Evolutionary conservation across 225 moss, liverwort and hornwort genomes (phyloP).

Genomic region (Takakia lepidozioides): DNA sequence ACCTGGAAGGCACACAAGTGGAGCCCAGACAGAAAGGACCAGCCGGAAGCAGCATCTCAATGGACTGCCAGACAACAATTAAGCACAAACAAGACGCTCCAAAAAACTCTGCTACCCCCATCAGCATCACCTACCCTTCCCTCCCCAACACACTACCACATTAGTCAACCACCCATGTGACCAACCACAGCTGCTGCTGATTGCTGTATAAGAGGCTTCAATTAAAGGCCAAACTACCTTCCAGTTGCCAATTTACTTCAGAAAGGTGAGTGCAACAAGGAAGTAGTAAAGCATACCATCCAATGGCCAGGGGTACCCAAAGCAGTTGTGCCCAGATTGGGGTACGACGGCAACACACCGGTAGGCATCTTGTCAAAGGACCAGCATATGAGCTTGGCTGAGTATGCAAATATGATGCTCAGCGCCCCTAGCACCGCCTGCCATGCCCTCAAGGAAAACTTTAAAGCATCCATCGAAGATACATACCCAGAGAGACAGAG

Average conservation of each 20-base stretch:
- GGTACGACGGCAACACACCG: constrained; percentile 65
- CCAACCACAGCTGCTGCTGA: background rate
- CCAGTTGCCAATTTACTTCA: no score
- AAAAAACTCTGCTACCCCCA: constrained; percentile 83
- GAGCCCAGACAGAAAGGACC: constrained; percentile 44
- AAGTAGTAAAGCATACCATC: constrained; percentile 48
- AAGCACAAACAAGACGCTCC: constrained; percentile 86
- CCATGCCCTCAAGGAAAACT: background rate
- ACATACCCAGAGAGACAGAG: no score
- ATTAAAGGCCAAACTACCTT: no score
- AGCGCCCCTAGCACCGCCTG: constrained; percentile 59
- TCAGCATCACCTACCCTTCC: constrained; percentile 67
- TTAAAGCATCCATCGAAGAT: background rate
- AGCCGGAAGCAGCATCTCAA: constrained; percentile 64
- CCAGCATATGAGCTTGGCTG: constrained; percentile 80
- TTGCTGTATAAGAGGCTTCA: no score
- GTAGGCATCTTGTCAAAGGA: constrained; percentile 75
- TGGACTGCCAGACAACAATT: constrained; percentile 88
- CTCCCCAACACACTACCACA: constrained; percentile 6
- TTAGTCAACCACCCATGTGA: constrained; percentile 2
- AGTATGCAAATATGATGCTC: constrained; percentile 55
- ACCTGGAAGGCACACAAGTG: constrained; percentile 53
- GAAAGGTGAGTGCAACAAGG: no score
- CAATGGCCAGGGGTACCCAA: constrained; percentile 69
- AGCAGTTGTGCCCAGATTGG: constrained; percentile 67